These are phyloP conservation scores for Westerdykella ornata DNA, from an alignment of 2,329 filamentous ascomycete species.

Conservation along the genomic window DNA sequence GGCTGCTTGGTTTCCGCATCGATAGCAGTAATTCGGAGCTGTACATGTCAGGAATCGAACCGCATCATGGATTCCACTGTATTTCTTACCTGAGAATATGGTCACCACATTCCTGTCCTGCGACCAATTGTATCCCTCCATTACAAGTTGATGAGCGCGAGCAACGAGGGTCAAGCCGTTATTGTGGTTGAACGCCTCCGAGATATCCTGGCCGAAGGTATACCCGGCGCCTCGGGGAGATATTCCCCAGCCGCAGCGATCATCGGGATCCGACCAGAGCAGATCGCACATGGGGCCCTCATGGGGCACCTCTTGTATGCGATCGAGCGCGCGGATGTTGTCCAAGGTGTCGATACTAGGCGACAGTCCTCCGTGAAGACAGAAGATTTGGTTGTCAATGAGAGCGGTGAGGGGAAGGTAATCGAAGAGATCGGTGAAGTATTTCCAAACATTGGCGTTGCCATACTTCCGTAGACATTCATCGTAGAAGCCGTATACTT, in stretches of 20 bases:
- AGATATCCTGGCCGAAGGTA: constrained; percentile 95
- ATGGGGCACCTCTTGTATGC: constrained; percentile 64
- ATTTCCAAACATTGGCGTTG: constrained; percentile 72
- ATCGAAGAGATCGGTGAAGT: constrained; percentile 71
- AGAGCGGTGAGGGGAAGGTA: constrained; percentile 68
- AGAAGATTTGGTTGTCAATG: constrained; percentile 67
- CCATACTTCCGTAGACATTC: constrained; percentile 72
- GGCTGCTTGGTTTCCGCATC: constrained; percentile 98
- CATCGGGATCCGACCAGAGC: constrained; percentile 86
- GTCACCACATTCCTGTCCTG: constrained; percentile 97
- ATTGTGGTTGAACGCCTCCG: constrained; percentile 98
- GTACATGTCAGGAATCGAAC: constrained; percentile 22
- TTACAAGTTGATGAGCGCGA: constrained; percentile 93
- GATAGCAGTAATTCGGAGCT: constrained; percentile 79
- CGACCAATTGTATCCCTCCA: constrained; percentile 99
- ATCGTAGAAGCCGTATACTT: constrained; percentile 73
- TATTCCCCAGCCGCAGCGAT: constrained; percentile 93
- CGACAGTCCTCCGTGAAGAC: constrained; percentile 64
- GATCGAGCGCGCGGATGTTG: constrained; percentile 52
- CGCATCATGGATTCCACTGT: not conserved
- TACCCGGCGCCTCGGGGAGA: constrained; percentile 91
- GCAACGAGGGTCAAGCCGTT: constrained; percentile 95
- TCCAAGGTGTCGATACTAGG: constrained; percentile 69
- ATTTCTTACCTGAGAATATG: constrained; percentile 69
- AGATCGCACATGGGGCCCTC: constrained; percentile 72